A percentile compares a stretch with the other conserved stretches of the same genome.
phyloP scores from a whole-genome alignment of 495 filamentous ascomycete genomes.

The Penicillium diatomitis region DNA sequence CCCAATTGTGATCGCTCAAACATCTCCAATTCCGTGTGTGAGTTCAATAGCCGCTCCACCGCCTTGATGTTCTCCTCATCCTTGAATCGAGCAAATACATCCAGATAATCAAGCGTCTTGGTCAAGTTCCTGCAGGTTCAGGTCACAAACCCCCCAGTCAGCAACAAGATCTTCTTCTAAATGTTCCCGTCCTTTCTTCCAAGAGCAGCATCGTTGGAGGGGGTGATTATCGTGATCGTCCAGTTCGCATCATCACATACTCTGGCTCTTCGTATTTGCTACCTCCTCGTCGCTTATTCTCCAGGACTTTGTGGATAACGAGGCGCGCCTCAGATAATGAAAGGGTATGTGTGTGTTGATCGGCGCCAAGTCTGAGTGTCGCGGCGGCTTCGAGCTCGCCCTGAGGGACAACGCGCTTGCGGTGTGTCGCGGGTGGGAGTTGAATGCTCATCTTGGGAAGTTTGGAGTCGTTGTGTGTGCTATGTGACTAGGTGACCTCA shows the following conservation, averaged over 20 bases:
- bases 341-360: conserved; percentile 77
- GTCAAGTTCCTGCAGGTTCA: conserved; percentile 45
- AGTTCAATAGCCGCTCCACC: conserved; percentile 71
- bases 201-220: no score
- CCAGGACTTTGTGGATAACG: conserved; percentile 77
- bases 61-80: conserved; percentile 87
- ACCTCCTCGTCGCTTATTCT: conserved; percentile 43
- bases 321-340: conserved; percentile 86
- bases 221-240: no score
- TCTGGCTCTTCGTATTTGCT: conserved; percentile 44
- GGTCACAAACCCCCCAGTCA: not conserved
- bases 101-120: conserved; percentile 84
- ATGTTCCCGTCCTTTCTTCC: no score
- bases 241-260: conserved; percentile 16
- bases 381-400: conserved; percentile 83
- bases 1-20: conserved; percentile 93
- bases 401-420: conserved; percentile 59
- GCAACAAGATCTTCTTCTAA: no score
- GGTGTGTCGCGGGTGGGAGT: conserved; percentile 51
- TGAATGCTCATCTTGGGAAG: conserved; percentile 27
- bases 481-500: no score
- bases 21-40: conserved; percentile 68
- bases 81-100: conserved; percentile 90
- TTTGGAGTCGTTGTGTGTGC: not conserved
- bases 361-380: conserved; percentile 81